Evolutionary conservation across 306 rosid genomes (phyloP), one percentile per base, ranked within the genome.

Genomic region (Trifolium repens): DNA sequence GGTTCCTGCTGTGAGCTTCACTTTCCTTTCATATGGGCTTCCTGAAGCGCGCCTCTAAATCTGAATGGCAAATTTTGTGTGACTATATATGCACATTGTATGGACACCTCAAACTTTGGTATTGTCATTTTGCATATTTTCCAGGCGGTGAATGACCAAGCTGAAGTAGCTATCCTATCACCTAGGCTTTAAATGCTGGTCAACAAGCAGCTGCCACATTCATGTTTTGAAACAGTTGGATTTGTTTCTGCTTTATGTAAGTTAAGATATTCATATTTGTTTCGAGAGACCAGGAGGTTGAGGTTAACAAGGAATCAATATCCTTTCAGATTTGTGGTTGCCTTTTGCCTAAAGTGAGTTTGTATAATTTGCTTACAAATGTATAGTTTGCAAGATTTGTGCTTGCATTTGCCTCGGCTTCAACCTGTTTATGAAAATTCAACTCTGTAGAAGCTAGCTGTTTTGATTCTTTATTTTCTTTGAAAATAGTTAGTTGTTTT

Each of bases 1-100:
- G 43, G 72, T 71, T 74, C 54, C 68, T 43, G 24, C 10, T 70
- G 81, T 70, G 64, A 78, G 79, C 81, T 58, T 58, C 81, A 57
- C 54, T 70, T 49, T 81, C 52, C 55, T 34, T 52, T 47, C 65
- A 53, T 62, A 46, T 13, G 2, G 54, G 72, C 64, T 52, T 34
- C 37, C 13, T 72, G 70, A 55, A 57, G 62, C 78, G 54, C 40
- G 3, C 68, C 81, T 70, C 66, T 5, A 66, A 19, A 34, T 44
- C 26, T 50, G 76, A 37, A 58, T 44, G 63, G 44, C 54, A 35
- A 60, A 35, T 71, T 77, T 32, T 63, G 57, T 77, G 52, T 40
- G 61, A 61, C 47, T 32, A 44, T 19, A 26, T 66, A 37, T 55
- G 78, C 72, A 64, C 78, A 65, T 35, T 30, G 22, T 37, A 12